phyloP scores from a whole-genome alignment of 306 rosid genomes.

The Inga leiocalycina region DNA sequence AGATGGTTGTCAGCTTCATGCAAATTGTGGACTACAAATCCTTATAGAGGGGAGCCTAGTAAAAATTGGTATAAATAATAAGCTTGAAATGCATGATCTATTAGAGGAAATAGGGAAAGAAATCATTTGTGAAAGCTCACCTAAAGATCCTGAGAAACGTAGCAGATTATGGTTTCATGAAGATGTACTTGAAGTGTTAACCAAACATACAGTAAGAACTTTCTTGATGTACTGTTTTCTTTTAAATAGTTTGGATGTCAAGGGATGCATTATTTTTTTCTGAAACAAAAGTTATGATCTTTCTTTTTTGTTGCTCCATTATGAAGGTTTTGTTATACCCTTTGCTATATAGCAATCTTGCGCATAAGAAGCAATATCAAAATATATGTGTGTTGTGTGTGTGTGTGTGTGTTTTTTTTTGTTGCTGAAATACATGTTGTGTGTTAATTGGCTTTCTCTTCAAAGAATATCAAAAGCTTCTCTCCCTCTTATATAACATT shows the following conservation, averaged over 20 bases:
- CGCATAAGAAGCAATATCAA: neutral
- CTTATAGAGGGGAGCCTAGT: neutral
- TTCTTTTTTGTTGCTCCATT: neutral
- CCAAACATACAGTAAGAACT: neutral
- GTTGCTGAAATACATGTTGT: neutral
- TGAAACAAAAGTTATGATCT: neutral
- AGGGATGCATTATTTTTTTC: neutral
- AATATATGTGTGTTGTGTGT: too few relatives aligned
- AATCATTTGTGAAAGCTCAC: neutral
- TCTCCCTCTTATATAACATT: neutral
- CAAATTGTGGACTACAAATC: neutral
- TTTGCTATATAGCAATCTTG: too few relatives aligned
- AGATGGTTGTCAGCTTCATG: neutral
- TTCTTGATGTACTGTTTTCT: neutral
- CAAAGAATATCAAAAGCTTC: neutral
- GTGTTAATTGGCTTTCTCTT: neutral
- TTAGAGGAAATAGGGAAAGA: neutral
- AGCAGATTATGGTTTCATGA: neutral
- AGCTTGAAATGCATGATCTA: neutral
- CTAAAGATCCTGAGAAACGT: neutral
- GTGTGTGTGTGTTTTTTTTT: too few relatives aligned
- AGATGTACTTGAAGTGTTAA: neutral
- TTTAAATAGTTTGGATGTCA: neutral
- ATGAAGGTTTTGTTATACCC: neutral
- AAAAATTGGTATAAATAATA: constrained; percentile 12